These are phyloP conservation scores for Schizothecium vesticola DNA, from an alignment of 495 filamentous ascomycete genomes.

Conservation along the genomic window DNA sequence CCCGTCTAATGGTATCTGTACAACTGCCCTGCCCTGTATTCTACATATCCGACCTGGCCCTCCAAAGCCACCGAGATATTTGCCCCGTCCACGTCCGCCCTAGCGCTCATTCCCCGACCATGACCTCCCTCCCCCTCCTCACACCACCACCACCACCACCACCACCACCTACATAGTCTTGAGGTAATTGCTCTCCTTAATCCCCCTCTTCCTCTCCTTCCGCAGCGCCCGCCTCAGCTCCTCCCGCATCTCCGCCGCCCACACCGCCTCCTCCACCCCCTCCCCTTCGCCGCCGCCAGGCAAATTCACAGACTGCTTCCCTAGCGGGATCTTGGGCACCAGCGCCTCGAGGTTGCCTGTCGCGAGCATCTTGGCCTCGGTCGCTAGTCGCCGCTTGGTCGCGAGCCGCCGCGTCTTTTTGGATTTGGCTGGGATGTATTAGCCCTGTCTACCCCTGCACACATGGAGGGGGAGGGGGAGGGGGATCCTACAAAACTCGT, in stretches of 20 bases:
- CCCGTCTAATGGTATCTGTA: not conserved
- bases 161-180: slow-evolving; percentile 57
- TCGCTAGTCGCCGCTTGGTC: slow-evolving; percentile 57
- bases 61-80: not conserved
- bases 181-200: slow-evolving; percentile 94
- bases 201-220: slow-evolving; percentile 65
- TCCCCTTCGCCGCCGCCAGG: slow-evolving; percentile 58
- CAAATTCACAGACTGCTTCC: slow-evolving; percentile 80
- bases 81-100: no score
- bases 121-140: not conserved
- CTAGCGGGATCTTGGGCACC: slow-evolving; percentile 69
- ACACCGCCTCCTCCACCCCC: slow-evolving; percentile 48
- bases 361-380: slow-evolving; percentile 58
- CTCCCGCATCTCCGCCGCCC: slow-evolving; percentile 53
- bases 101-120: no score
- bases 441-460: no score
- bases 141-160: not conserved
- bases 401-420: slow-evolving; percentile 68
- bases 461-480: not conserved
- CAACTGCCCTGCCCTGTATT: not conserved
- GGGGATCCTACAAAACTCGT: slow-evolving; percentile 67
- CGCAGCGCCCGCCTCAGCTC: slow-evolving; percentile 66
- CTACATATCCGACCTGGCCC: not conserved
- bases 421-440: slow-evolving; percentile 80
- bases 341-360: slow-evolving; percentile 59